phyloP scores from a whole-genome alignment of 1,284 basidiomycete species.

The Cronartium ribicola region DNA sequence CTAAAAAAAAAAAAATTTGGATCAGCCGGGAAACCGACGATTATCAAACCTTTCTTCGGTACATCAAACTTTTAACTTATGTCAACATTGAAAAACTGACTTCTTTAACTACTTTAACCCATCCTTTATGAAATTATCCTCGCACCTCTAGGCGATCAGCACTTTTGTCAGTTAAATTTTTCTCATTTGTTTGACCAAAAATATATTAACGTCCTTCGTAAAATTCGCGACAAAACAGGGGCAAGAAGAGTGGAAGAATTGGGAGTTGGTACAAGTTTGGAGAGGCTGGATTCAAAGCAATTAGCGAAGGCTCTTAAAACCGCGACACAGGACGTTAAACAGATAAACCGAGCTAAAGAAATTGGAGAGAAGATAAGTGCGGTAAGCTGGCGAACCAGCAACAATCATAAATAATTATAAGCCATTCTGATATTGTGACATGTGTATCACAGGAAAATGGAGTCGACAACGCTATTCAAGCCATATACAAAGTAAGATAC shows the following conservation, averaged over 20 bases:
- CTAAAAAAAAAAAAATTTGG: not conserved
- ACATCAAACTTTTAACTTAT: conserved; percentile 75
- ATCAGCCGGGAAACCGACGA: conserved; percentile 81
- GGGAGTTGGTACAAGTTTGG: conserved; percentile 67
- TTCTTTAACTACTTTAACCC: conserved; percentile 19
- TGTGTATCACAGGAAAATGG: conserved; percentile 48
- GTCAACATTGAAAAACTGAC: not conserved
- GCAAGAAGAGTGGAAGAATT: conserved; percentile 63
- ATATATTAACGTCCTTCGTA: not conserved
- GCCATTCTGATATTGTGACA: conserved; percentile 47
- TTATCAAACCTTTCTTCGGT: conserved; percentile 95
- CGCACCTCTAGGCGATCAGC: conserved; percentile 16
- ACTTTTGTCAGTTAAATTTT: conserved; percentile 17
- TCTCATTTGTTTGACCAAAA: not conserved
- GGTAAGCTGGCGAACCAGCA: conserved; percentile 19
- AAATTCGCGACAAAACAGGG: conserved; percentile 30
- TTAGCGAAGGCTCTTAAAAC: conserved; percentile 70
- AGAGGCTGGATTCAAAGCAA: conserved; percentile 72
- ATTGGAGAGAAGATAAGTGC: conserved; percentile 75
- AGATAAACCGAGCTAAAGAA: conserved; percentile 73
- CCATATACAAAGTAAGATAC: conserved; percentile 46
- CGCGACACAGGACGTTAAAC: conserved; percentile 80
- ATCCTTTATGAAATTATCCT: not conserved
- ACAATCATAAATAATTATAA: conserved; percentile 44
- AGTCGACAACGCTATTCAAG: conserved; percentile 46